Evolutionary conservation across 2,329 filamentous ascomycete species (phyloP), one percentile per base, ranked within the genome.

Genomic region (Verticillium tricorpus): DNA sequence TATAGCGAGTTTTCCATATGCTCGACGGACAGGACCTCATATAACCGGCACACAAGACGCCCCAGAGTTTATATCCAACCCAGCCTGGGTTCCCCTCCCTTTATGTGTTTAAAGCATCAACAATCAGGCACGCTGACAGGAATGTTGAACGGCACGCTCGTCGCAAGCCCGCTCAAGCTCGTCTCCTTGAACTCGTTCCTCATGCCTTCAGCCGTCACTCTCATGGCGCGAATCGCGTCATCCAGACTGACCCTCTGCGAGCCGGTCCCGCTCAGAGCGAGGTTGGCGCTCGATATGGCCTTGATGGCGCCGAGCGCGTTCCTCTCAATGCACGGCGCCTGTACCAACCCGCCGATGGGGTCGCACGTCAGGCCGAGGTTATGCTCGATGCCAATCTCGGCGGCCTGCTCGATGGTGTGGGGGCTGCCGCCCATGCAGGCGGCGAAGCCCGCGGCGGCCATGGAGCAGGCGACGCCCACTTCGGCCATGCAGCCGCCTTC

Each of bases 401-500:
- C 80, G 0, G 80, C 80, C 67, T 82, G 80, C 67, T 82, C 79
- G 54, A 82, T 79, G 1, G 77, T 79, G 69, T 82, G 79, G 0
- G 79, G 79, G 19, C 73, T 75, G n/a, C 79, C 80, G 22, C 80
- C 80, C 78, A 82, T 82, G 64, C 79, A 81, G 0, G 80, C 80
- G 0, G 80, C 79, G 59, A 82, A 82, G 0, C 79, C 80, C 0
- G 78, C 80, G 0, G 80, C 80, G 0, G 80, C 80, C 80, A 82
- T 82, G 28, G 78, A 80, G 65, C 80, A 82, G 2, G 80, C 80
- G 0, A 82, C 80, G 31, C 80, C 80, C 0, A 82, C 80, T 65
- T 82, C 80, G n/a, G 80, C 80, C 80, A 82, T 82, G 69, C 80
- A 82, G 0, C 80, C 80, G 45, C 80, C 80, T 64, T 82, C 80